Conservation (phyloP, 2,329 filamentous ascomycete genomes). For the Pestalotiopsis sp. region DNA sequence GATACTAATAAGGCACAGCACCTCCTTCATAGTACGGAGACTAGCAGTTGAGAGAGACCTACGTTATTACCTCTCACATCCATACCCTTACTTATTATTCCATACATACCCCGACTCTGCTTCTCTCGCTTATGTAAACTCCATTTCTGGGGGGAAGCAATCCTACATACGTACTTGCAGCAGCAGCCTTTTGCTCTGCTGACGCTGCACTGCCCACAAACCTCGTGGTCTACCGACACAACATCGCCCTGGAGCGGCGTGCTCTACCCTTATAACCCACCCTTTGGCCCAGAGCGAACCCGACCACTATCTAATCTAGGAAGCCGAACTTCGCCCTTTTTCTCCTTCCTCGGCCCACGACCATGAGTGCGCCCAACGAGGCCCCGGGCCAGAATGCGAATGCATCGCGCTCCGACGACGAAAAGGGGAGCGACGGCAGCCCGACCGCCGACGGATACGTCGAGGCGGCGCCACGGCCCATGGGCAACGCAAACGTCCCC, state of each 20-base stretch:
- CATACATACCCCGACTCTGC: background rate
- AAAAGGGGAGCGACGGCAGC: conserved; percentile 41
- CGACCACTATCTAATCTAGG: background rate
- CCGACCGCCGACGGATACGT: conserved; percentile 37
- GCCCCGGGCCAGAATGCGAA: conserved; percentile 16
- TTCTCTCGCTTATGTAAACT: background rate
- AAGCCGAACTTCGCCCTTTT: background rate
- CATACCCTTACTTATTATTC: background rate
- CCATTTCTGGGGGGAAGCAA: background rate
- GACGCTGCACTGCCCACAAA: background rate
- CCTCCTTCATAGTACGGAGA: background rate
- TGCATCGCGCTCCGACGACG: conserved; percentile 32
- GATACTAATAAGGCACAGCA: background rate
- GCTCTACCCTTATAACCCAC: background rate
- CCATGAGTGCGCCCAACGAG: conserved; percentile 26
- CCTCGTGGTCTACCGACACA: background rate
- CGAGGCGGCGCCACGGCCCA: conserved; percentile 36
- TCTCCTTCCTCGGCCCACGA: background rate
- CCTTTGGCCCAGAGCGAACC: too few species aligned
- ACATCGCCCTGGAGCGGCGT: background rate
- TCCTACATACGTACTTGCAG: background rate
- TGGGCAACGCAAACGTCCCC: conserved; percentile 62
- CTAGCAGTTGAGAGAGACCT: too few species aligned
- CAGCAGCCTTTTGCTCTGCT: background rate
- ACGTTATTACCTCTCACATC: too few species aligned